A percentile compares a stretch with the other conserved stretches of the same genome.
Evolutionary conservation across 345 rosid genomes (phyloP).

Genomic region (Murraya paniculata): DNA sequence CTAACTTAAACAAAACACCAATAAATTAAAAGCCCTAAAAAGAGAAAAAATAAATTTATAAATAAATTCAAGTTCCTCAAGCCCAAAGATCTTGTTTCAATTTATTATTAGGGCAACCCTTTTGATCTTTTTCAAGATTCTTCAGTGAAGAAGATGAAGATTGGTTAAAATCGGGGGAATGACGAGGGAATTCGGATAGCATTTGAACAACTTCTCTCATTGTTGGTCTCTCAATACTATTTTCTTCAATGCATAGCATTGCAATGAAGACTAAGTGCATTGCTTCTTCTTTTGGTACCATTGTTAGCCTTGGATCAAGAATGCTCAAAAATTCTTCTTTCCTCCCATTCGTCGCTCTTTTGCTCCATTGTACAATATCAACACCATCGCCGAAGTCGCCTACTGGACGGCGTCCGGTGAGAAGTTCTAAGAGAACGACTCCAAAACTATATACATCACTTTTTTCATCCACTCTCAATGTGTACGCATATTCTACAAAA

Average conservation of each 20-base stretch:
- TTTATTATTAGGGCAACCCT: constrained; percentile 4
- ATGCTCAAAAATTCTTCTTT: constrained; percentile 41
- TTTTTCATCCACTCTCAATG: constrained; percentile 66
- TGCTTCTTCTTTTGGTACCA: constrained; percentile 50
- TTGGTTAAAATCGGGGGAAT: constrained; percentile 11
- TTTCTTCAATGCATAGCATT: constrained; percentile 59
- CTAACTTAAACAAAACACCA: constrained; percentile 7
- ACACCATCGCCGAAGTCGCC: constrained; percentile 64
- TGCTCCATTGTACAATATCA: constrained; percentile 66
- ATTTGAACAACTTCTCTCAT: constrained; percentile 79
- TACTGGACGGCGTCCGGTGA: constrained; percentile 56
- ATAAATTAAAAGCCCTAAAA: neutral
- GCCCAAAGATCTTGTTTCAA: constrained; percentile 22
- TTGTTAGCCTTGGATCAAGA: constrained; percentile 41
- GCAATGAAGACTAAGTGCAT: constrained; percentile 58
- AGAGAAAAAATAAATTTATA: neutral
- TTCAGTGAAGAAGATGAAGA: constrained; percentile 33
- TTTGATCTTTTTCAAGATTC: constrained; percentile 20
- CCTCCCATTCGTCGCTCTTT: constrained; percentile 31
- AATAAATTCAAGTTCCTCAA: neutral
- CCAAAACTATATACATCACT: constrained; percentile 83
- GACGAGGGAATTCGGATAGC: constrained; percentile 46
- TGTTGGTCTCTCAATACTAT: constrained; percentile 60
- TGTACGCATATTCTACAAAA: constrained; percentile 62
- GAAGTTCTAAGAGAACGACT: constrained; percentile 54